A percentile compares a stretch with the other conserved stretches of the same genome.
These are phyloP conservation scores for Sporobolomyces roseus DNA, from an alignment of 768 basidiomycete species.

Conservation along the genomic window DNA sequence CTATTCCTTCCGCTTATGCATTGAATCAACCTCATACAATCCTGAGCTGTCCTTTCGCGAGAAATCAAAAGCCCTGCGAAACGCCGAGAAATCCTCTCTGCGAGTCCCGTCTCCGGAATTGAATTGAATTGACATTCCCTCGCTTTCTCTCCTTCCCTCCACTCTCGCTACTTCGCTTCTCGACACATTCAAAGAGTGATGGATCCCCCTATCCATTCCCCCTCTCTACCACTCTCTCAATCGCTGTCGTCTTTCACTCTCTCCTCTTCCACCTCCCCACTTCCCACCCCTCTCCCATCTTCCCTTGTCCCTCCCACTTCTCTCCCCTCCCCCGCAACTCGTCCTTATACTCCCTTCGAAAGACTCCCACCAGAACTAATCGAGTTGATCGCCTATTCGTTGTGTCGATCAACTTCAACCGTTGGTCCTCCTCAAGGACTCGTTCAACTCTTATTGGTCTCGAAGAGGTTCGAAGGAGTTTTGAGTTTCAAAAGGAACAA, in stretches of 20 bases:
- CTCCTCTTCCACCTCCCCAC: neutral
- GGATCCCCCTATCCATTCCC: neutral
- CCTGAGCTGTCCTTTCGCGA: too few species aligned
- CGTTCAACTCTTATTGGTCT: conserved; percentile 48
- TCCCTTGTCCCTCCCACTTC: neutral
- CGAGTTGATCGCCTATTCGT: conserved; percentile 56
- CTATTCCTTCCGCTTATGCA: too few species aligned
- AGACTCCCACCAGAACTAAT: conserved; percentile 59
- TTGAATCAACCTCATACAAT: too few species aligned
- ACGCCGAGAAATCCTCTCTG: too few species aligned
- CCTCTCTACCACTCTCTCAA: conserved; percentile 1
- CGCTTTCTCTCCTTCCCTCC: neutral
- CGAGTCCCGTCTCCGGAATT: too few species aligned
- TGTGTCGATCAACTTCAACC: conserved; percentile 50
- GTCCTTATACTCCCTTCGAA: conserved; percentile 52
- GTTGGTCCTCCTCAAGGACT: conserved; percentile 53
- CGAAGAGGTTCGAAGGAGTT: conserved; percentile 50
- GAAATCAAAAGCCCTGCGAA: too few species aligned
- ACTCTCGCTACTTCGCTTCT: neutral
- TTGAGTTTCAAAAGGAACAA: conserved; percentile 46
- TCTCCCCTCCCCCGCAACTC: neutral
- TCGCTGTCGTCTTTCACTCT: conserved; percentile 3
- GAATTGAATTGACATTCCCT: too few species aligned
- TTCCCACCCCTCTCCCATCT: neutral
- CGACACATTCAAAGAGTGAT: neutral